These are phyloP conservation scores for Dioscorea alata DNA, from an alignment of 106 monocot genomes.

Conservation along the genomic window DNA sequence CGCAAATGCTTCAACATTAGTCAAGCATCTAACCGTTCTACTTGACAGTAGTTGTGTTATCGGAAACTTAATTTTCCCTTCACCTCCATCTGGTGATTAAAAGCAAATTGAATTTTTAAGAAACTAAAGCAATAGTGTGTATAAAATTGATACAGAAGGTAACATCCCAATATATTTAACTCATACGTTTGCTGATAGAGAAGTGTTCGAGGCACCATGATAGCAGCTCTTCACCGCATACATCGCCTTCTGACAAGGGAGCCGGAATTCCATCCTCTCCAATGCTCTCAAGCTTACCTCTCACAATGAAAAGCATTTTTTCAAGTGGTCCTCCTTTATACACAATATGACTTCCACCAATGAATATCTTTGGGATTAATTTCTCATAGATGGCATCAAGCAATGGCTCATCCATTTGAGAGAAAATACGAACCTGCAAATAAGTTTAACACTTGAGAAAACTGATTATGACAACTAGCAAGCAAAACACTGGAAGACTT, in stretches of 20 bases:
- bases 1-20: constrained; percentile 89
- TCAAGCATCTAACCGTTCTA: constrained; percentile 64
- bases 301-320: constrained; percentile 88
- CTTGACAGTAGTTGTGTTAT: constrained; percentile 43
- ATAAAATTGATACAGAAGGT: background rate
- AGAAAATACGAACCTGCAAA: constrained; percentile 70
- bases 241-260: constrained; percentile 77
- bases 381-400: constrained; percentile 66
- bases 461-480: too few relatives aligned
- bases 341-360: constrained; percentile 61
- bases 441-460: too few relatives aligned
- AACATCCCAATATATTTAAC: background rate
- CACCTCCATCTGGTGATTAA: constrained; percentile 21
- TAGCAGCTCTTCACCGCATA: constrained; percentile 93
- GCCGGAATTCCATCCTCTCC: constrained; percentile 53
- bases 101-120: too few relatives aligned
- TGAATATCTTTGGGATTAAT: constrained; percentile 66
- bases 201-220: constrained; percentile 85
- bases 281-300: constrained; percentile 71
- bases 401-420: constrained; percentile 68
- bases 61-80: constrained; percentile 36
- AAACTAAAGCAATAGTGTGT: background rate
- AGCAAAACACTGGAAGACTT: background rate
- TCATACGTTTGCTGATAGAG: constrained; percentile 45
- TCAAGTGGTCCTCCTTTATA: constrained; percentile 59